These are phyloP conservation scores for Crataegus laevigata DNA, from an alignment of 306 rosid species.

Conservation along the genomic window DNA sequence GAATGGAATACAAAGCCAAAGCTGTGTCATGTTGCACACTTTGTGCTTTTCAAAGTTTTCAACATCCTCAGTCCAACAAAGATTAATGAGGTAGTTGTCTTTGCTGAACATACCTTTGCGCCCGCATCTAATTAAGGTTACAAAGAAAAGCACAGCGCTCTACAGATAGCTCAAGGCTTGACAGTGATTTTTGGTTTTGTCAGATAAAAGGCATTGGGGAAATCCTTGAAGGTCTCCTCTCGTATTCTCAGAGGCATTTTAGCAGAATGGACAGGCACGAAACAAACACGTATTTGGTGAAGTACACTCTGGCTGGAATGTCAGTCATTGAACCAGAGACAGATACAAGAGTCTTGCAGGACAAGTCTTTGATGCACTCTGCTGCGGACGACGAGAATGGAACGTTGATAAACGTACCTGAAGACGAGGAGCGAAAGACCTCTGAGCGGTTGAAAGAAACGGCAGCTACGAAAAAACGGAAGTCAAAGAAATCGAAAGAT, in stretches of 20 bases:
- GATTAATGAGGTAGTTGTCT: conserved; percentile 47
- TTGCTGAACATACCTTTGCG: not conserved
- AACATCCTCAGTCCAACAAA: conserved; percentile 65
- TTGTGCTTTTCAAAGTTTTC: conserved; percentile 67
- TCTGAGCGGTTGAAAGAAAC: conserved; percentile 15
- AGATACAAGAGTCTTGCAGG: conserved; percentile 23
- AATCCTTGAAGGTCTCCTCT: conserved; percentile 72
- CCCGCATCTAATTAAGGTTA: not conserved
- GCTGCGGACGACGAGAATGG: conserved; percentile 17
- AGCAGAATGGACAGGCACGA: conserved; percentile 82
- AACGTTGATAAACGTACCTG: conserved; percentile 4
- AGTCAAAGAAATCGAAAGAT: conserved; percentile 50
- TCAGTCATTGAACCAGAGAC: conserved; percentile 77
- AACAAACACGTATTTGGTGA: conserved; percentile 70
- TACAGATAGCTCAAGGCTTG: not conserved
- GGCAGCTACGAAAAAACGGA: conserved; percentile 53
- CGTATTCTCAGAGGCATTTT: conserved; percentile 83
- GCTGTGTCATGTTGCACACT: conserved; percentile 80
- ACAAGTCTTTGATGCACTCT: conserved; percentile 20
- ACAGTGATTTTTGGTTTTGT: not conserved
- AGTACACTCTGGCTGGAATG: conserved; percentile 71
- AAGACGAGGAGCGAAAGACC: conserved; percentile 21
- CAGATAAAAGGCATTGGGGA: conserved; percentile 81
- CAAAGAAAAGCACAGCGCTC: not conserved
- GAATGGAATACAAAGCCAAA: conserved; percentile 95